phyloP scores from a whole-genome alignment of 495 filamentous ascomycete species.

The Podospora pseudopauciseta region DNA sequence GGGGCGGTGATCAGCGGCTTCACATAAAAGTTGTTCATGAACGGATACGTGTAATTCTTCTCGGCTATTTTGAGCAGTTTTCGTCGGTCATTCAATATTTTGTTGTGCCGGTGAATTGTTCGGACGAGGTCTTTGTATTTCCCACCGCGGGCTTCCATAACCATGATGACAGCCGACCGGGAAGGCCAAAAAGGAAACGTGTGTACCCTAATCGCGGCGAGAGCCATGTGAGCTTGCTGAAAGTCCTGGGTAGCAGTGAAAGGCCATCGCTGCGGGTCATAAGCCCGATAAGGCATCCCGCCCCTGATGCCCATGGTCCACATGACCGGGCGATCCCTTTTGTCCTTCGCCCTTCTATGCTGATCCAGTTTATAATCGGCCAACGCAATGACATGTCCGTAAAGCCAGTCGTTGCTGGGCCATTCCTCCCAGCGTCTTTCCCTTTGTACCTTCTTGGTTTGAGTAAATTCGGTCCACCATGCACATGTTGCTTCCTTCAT shows the following conservation, averaged over 20 bases:
- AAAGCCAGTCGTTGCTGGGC: conserved; percentile 10
- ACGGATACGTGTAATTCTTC: no score
- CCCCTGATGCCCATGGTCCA: no score
- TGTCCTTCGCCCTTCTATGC: not conserved
- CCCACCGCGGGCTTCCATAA: not conserved
- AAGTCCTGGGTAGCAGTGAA: not conserved
- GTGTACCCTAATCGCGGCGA: not conserved
- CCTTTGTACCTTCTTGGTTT: no score
- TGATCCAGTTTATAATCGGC: conserved; percentile 12
- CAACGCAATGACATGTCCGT: conserved; percentile 8
- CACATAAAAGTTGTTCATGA: no score
- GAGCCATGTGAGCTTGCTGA: not conserved
- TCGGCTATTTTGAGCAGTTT: no score
- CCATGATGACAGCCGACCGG: not conserved
- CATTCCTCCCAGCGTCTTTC: not conserved
- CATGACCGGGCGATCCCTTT: not conserved
- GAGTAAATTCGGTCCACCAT: no score
- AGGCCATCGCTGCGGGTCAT: not conserved
- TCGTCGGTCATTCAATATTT: not conserved
- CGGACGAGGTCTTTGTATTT: not conserved
- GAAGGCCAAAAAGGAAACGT: not conserved
- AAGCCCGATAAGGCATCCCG: not conserved
- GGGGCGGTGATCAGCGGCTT: no score
- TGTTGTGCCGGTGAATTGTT: not conserved
- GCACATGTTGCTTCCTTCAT: no score